Base-by-base conservation (phyloP, 176 grass and related monocot species). In the Triticum monococcum region DNA sequence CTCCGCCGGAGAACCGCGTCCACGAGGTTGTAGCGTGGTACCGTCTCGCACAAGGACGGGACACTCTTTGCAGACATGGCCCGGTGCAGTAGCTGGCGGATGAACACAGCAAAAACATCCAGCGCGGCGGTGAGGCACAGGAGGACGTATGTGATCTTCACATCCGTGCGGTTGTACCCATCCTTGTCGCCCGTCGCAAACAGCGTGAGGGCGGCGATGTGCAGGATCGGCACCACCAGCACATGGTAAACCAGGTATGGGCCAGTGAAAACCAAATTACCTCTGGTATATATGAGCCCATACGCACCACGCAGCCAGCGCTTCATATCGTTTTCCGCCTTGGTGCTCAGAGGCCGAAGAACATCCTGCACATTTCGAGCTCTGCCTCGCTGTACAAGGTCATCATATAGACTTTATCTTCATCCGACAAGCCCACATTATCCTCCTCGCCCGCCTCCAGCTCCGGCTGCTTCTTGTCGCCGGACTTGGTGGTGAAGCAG, bases 61-160 rank as follows among this genome's bases (percentile, higher is more conserved):
- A 65, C 5, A 0, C 1, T 0, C 0, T 3, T 3, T 2, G 0
- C 0, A 26, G 0, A 24, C 82, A 84, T n/a, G 0, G 23, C 5
- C 33, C 0, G 0, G 40, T 28, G 0, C 0, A 68, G 4, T 4
- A 35, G 38, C 41, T 48, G 0, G 0, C 17, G 5, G 64, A 52
- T 5, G 14, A 7, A 5, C 25, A n/a, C 25, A 5, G 0, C 48
- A 0, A 40, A 2, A 8, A 82, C 28, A 3, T 82, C 46, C 10
- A 82, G 46, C 12, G 30, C 45, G 0, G 62, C 41, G 3, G 83
- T 85, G 74, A 85, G 10, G 12, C 43, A 56, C n/a, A 85, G 2
- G 0, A 85, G 3, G 1, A 76, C 1, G 20, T 84, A 84, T 0
- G 83, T 84, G 0, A 5, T 50, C 83, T 65, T 75, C 17, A 59